Evolutionary conservation across 2,329 filamentous ascomycete species (phyloP).

Genomic region (Monosporascus sp.): DNA sequence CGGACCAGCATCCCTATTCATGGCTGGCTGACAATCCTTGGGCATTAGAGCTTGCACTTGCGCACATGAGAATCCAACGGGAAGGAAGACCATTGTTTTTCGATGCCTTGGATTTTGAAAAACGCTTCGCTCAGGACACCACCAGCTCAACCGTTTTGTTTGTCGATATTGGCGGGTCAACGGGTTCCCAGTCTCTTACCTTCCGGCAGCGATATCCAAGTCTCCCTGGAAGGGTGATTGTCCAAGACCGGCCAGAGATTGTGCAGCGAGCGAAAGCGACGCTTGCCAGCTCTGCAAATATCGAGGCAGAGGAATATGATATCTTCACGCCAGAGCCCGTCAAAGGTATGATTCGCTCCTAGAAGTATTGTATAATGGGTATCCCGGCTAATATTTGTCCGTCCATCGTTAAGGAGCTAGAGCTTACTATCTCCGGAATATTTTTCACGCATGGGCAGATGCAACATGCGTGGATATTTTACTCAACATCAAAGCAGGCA

Average conservation of each 20-base stretch:
- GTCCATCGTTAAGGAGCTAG: constrained; percentile 6
- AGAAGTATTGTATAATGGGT: not conserved
- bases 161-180: constrained; percentile 3
- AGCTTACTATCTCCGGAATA: constrained; percentile 11
- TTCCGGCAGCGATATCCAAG: constrained; percentile 3
- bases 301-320: constrained; percentile 3
- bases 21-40: not conserved
- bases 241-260: constrained; percentile 3
- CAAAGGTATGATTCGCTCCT: constrained; percentile 1
- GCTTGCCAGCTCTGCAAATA: not conserved
- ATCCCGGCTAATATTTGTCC: not conserved
- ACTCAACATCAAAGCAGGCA: constrained; percentile 3
- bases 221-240: constrained; percentile 2
- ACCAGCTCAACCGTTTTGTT: constrained; percentile 3
- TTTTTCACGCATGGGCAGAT: constrained; percentile 11
- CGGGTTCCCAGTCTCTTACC: not conserved
- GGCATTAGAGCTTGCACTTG: not conserved
- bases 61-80: not conserved
- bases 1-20: not conserved
- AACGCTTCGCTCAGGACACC: not conserved
- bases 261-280: not conserved
- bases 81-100: constrained; percentile 1
- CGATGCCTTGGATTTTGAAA: constrained; percentile 4
- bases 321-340: constrained; percentile 4
- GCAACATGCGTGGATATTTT: constrained; percentile 6